Conservation (phyloP, 2,329 filamentous ascomycete species). For the Phyllosticta capitalensis region DNA sequence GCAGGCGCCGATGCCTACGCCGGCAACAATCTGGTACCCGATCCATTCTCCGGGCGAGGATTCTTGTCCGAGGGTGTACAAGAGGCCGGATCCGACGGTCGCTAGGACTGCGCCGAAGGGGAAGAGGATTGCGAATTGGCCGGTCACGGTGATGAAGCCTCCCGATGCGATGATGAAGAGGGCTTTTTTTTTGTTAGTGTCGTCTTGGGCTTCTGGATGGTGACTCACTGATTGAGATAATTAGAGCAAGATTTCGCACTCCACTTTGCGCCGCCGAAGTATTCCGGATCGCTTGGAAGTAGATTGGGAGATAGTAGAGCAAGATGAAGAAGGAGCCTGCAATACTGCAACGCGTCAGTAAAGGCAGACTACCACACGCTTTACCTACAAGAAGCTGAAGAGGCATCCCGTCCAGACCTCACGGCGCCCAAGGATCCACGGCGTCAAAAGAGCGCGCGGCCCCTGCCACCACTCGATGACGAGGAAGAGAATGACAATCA, state of each 20-base stretch:
- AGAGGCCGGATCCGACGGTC: constrained; percentile 20
- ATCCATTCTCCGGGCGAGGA: constrained; percentile 18
- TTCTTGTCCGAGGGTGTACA: constrained; percentile 17
- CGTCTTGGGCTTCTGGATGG: background rate
- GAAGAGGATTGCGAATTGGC: constrained; percentile 36
- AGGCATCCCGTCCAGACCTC: background rate
- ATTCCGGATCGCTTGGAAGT: constrained; percentile 36
- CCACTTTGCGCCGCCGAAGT: constrained; percentile 30
- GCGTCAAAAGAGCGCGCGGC: background rate
- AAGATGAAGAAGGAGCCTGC: constrained; percentile 13
- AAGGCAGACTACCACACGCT: background rate
- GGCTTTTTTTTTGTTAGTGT: constrained; percentile 2
- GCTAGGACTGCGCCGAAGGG: constrained; percentile 22
- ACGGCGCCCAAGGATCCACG: background rate
- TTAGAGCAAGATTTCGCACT: constrained; percentile 23
- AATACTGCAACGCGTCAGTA: background rate
- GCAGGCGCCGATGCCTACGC: constrained; percentile 15
- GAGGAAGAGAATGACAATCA: constrained; percentile 9
- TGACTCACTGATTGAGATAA: constrained; percentile 21
- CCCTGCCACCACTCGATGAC: constrained; percentile 17
- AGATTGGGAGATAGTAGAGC: constrained; percentile 31
- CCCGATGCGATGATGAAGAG: constrained; percentile 21
- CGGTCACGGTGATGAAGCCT: constrained; percentile 22
- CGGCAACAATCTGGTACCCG: constrained; percentile 21
- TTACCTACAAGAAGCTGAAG: constrained; percentile 16